Percentiles rank a stretch among this genome's conserved stretches.
phyloP scores from a whole-genome alignment of 129 eudicot species.

The Erigeron canadensis region DNA sequence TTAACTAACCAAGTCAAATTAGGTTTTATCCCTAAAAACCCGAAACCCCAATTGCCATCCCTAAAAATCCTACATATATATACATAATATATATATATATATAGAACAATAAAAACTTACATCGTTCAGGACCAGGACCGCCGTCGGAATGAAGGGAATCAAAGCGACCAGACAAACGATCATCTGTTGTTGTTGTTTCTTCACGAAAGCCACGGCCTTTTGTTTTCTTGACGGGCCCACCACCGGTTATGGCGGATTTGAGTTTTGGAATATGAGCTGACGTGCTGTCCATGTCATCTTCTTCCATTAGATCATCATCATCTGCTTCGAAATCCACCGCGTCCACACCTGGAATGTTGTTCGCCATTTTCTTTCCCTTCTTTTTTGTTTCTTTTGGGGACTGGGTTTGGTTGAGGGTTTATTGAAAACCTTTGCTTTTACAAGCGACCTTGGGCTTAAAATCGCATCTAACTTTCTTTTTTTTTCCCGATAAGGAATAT shows the following conservation, averaged over 20 bases:
- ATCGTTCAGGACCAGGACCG: conserved; percentile 95
- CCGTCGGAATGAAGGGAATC: conserved; percentile 82
- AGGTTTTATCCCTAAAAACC: too few species aligned
- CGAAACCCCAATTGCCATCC: too few species aligned
- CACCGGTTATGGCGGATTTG: conserved; percentile 86
- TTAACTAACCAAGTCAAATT: too few species aligned
- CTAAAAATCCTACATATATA: too few species aligned
- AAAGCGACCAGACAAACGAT: conserved; percentile 76
- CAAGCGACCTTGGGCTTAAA: too few species aligned
- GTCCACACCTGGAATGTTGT: conserved; percentile 69
- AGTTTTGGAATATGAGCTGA: conserved; percentile 63
- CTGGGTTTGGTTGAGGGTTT: too few species aligned
- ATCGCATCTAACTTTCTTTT: too few species aligned
- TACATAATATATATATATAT: too few species aligned
- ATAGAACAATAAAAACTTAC: conserved; percentile 34
- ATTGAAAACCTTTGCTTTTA: too few species aligned
- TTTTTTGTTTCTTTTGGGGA: too few species aligned
- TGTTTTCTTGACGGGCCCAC: conserved; percentile 42
- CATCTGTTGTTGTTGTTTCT: conserved; percentile 60
- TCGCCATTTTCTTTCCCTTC: conserved; percentile 46
- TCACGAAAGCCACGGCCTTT: conserved; percentile 96
- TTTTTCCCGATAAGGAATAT: too few species aligned
- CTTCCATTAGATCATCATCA: conserved; percentile 98
- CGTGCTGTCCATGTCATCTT: conserved; percentile 60
- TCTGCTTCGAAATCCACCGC: conserved; percentile 93